A percentile compares a stretch with the other conserved stretches of the same genome.
Evolutionary conservation across 345 rosid genomes (phyloP).

Genomic region (Aegle marmelos): DNA sequence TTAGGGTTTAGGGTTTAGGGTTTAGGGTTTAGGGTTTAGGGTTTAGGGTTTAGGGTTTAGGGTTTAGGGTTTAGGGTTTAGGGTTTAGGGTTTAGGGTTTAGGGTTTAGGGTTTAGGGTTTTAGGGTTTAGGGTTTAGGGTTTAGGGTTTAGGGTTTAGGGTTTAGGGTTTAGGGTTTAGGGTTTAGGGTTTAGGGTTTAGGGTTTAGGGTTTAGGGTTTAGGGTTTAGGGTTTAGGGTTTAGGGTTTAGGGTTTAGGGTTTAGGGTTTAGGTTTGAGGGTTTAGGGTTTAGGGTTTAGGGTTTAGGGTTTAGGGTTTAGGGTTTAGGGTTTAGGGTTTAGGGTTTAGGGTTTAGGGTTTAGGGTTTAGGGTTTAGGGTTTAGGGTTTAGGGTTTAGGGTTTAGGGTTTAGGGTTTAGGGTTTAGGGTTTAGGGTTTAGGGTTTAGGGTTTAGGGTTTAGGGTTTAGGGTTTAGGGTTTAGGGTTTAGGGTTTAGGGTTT

Average conservation of each 20-base stretch:
- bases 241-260: slow-evolving; percentile 11
- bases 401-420: neutral
- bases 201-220: slow-evolving; percentile 18
- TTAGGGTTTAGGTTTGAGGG: slow-evolving; percentile 16
- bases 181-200: slow-evolving; percentile 17
- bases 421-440: neutral
- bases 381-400: slow-evolving; percentile 10
- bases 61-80: slow-evolving; percentile 26
- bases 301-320: slow-evolving; percentile 4
- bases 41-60: slow-evolving; percentile 23
- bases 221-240: slow-evolving; percentile 10
- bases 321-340: slow-evolving; percentile 5
- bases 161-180: slow-evolving; percentile 12
- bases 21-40: slow-evolving; percentile 17
- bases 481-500: neutral
- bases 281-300: slow-evolving; percentile 7
- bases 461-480: slow-evolving; percentile 1
- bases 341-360: slow-evolving; percentile 14
- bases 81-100: slow-evolving; percentile 17
- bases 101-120: slow-evolving; percentile 24
- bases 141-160: slow-evolving; percentile 15
- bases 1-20: slow-evolving; percentile 17
- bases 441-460: neutral
- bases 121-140: too few species aligned
- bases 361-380: slow-evolving; percentile 13